Conservation (phyloP, 2,329 filamentous ascomycete genomes). For the Tolypocladium guangdongense region DNA sequence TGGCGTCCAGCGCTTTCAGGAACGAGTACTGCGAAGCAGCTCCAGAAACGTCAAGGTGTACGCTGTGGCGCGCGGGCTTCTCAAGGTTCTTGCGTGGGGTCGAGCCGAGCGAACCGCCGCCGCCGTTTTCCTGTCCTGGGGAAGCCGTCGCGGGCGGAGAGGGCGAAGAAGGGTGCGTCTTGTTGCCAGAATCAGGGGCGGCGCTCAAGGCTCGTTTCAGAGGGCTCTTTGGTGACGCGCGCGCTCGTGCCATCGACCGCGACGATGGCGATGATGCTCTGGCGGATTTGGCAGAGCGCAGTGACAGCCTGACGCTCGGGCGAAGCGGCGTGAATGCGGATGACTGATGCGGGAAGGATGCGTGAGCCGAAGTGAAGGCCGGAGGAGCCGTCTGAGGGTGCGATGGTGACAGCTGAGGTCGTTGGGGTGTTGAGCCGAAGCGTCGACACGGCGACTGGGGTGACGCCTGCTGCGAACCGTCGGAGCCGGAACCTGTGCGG, state of each 20-base stretch:
- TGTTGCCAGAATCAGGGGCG: constrained; percentile 61
- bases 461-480: constrained; percentile 33
- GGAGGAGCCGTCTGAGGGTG: constrained; percentile 25
- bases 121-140: constrained; percentile 33
- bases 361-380: constrained; percentile 16
- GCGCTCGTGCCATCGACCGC: constrained; percentile 46
- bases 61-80: constrained; percentile 40
- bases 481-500: constrained; percentile 35
- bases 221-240: constrained; percentile 71
- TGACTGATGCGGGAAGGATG: constrained; percentile 24
- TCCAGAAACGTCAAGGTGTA: constrained; percentile 46
- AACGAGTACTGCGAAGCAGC: constrained; percentile 36
- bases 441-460: constrained; percentile 43
- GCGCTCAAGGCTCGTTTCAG: constrained; percentile 65
- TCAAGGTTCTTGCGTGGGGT: constrained; percentile 21
- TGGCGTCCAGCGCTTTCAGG: constrained; percentile 39
- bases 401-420: constrained; percentile 19
- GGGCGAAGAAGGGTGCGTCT: constrained; percentile 36
- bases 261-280: constrained; percentile 40
- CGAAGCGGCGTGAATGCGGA: constrained; percentile 54
- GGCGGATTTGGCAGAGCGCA: constrained; percentile 51
- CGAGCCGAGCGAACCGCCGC: constrained; percentile 23
- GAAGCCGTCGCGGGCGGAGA: constrained; percentile 23
- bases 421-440: constrained; percentile 25
- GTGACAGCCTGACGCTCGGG: constrained; percentile 54